These are phyloP conservation scores for Senna siamea DNA, from an alignment of 306 rosid species.

Conservation along the genomic window DNA sequence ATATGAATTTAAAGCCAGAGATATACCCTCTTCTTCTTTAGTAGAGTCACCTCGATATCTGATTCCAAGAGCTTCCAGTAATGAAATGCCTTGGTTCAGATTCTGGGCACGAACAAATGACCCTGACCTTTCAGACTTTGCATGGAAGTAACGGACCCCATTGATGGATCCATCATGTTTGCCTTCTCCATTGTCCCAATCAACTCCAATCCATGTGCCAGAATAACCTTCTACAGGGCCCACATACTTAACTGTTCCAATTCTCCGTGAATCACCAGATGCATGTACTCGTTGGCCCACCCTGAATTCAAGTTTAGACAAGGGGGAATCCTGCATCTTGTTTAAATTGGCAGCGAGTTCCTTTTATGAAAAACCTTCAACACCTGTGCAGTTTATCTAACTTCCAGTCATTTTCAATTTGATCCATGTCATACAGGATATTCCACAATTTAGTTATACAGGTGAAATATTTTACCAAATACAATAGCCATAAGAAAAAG, in stretches of 20 bases:
- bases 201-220: slow-evolving; percentile 86
- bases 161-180: slow-evolving; percentile 89
- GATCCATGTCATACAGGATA: not conserved
- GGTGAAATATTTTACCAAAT: not conserved
- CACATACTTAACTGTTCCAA: slow-evolving; percentile 72
- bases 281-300: slow-evolving; percentile 75
- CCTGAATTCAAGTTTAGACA: slow-evolving; percentile 46
- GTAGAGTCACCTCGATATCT: slow-evolving; percentile 72
- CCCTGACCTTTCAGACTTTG: slow-evolving; percentile 64
- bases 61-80: slow-evolving; percentile 73
- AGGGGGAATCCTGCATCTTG: slow-evolving; percentile 59
- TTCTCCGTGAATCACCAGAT: slow-evolving; percentile 65
- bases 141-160: slow-evolving; percentile 71
- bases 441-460: not conserved
- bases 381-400: slow-evolving; percentile 13
- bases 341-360: slow-evolving; percentile 27
- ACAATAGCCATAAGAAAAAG: not conserved
- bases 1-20: slow-evolving; percentile 27
- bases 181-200: slow-evolving; percentile 82
- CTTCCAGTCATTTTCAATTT: not conserved
- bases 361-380: not conserved
- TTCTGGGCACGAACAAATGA: slow-evolving; percentile 75
- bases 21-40: slow-evolving; percentile 85
- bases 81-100: slow-evolving; percentile 67
- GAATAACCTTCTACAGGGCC: slow-evolving; percentile 77